These are phyloP conservation scores for Penicillium flavigenum DNA, from an alignment of 495 filamentous ascomycete species.

Conservation along the genomic window DNA sequence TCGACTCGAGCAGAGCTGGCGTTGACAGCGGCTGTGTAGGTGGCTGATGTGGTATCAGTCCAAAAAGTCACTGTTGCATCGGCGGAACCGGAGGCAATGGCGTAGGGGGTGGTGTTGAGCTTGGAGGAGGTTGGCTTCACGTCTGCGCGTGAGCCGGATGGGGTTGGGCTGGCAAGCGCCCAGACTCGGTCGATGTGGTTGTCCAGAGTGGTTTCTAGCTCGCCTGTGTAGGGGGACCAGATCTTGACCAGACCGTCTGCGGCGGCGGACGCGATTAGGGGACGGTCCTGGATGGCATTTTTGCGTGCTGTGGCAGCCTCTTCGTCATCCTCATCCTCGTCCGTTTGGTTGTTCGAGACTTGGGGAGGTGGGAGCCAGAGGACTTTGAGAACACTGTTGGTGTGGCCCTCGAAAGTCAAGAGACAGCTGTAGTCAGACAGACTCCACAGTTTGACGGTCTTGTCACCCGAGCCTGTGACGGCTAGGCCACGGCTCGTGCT, in stretches of 20 bases:
- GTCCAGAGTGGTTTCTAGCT: slow-evolving; percentile 83
- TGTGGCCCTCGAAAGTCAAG: slow-evolving; percentile 92
- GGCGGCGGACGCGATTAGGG: slow-evolving; percentile 79
- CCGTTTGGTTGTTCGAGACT: slow-evolving; percentile 31
- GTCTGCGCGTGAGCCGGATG: slow-evolving; percentile 44
- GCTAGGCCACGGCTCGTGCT: slow-evolving; percentile 68
- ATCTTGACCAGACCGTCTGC: slow-evolving; percentile 97
- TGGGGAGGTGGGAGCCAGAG: slow-evolving; percentile 75
- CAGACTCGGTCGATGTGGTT: slow-evolving; percentile 95
- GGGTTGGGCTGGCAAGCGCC: slow-evolving; percentile 71
- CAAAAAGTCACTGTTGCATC: slow-evolving; percentile 93
- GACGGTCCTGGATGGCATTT: slow-evolving; percentile 34
- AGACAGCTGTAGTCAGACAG: slow-evolving; percentile 90
- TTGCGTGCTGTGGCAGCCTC: slow-evolving; percentile 25
- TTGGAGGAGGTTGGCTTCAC: slow-evolving; percentile 34
- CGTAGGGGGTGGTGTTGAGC: slow-evolving; percentile 46
- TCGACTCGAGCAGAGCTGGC: slow-evolving; percentile 79
- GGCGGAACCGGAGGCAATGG: slow-evolving; percentile 82
- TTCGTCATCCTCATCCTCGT: slow-evolving; percentile 41
- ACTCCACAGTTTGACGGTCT: slow-evolving; percentile 94
- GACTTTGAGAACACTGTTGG: slow-evolving; percentile 90
- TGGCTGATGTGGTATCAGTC: slow-evolving; percentile 85
- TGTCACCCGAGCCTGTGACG: slow-evolving; percentile 88
- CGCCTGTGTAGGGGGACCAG: slow-evolving; percentile 81
- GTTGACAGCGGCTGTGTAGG: slow-evolving; percentile 63